Conservation (phyloP, 2,329 filamentous ascomycete species). For the Aureobasidium uvarum region DNA sequence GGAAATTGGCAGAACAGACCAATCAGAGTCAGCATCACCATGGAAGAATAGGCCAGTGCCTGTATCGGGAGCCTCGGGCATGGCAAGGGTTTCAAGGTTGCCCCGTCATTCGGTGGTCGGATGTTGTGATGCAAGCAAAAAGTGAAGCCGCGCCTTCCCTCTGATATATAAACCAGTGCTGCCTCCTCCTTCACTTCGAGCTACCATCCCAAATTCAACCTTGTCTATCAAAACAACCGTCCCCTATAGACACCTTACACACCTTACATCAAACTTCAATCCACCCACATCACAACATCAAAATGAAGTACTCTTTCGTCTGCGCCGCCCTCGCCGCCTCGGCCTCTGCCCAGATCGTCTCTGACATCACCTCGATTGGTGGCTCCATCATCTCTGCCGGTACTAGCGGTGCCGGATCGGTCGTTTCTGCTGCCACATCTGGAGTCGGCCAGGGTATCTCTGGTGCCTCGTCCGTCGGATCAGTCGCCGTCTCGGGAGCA, state of each 20-base stretch:
- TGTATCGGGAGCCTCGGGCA: not conserved
- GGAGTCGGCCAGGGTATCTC: not conserved
- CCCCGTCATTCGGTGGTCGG: slow-evolving; percentile 4
- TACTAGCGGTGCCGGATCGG: slow-evolving; percentile 14
- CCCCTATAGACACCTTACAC: slow-evolving; percentile 5
- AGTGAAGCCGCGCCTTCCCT: slow-evolving; percentile 5
- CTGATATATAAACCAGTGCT: not conserved
- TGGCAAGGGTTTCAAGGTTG: slow-evolving; percentile 1
- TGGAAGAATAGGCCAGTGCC: not conserved
- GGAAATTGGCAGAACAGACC: slow-evolving; percentile 12
- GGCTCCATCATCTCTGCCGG: slow-evolving; percentile 6
- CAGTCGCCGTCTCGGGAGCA: not conserved
- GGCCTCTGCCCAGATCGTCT: slow-evolving; percentile 12
- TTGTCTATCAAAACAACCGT: not conserved
- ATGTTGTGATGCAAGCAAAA: slow-evolving; percentile 18
- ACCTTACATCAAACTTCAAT: slow-evolving; percentile 4
- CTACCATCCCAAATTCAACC: not conserved
- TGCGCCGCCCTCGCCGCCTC: slow-evolving; percentile 23
- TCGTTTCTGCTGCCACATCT: slow-evolving; percentile 12
- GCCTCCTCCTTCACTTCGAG: not conserved
- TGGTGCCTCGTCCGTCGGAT: slow-evolving; percentile 16
- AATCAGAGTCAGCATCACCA: not conserved
- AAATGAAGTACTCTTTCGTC: slow-evolving; percentile 24
- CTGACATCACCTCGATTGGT: slow-evolving; percentile 12
- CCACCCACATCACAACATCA: slow-evolving; percentile 12